phyloP scores from a whole-genome alignment of 2,329 filamentous ascomycete genomes.

The Domatiomyces catenatus region DNA sequence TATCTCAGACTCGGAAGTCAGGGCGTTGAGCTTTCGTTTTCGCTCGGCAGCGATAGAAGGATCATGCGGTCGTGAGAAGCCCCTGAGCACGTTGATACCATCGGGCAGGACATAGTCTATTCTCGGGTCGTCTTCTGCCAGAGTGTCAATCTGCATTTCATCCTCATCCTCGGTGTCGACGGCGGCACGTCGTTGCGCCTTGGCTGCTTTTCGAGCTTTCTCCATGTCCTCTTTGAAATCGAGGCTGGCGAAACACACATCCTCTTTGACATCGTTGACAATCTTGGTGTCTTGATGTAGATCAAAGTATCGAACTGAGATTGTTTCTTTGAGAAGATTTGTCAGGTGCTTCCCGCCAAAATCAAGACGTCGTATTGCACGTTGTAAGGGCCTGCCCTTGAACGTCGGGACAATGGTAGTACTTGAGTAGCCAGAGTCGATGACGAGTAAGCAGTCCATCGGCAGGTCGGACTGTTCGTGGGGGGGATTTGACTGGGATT shows the following conservation, averaged over 20 bases:
- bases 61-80: conserved; percentile 64
- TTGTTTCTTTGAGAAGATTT: conserved; percentile 76
- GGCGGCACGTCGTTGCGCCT: conserved; percentile 20
- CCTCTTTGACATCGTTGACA: conserved; percentile 91
- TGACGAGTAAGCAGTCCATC: conserved; percentile 72
- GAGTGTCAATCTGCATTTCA: conserved; percentile 25
- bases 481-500: conserved; percentile 23
- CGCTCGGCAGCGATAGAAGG: conserved; percentile 40
- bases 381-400: conserved; percentile 62
- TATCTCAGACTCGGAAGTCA: conserved; percentile 51
- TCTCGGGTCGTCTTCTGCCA: conserved; percentile 39
- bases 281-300: conserved; percentile 89
- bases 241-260: conserved; percentile 64
- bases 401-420: conserved; percentile 82
- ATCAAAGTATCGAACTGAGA: conserved; percentile 85
- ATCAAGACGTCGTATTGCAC: conserved; percentile 69
- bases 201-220: conserved; percentile 63
- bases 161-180: conserved; percentile 26
- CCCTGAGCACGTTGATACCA: conserved; percentile 47
- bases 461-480: conserved; percentile 25
- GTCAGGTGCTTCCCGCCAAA: conserved; percentile 86
- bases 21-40: conserved; percentile 32
- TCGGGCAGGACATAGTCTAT: conserved; percentile 90
- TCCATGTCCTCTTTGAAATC: conserved; percentile 70
- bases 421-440: conserved; percentile 86